A percentile compares a stretch with the other conserved stretches of the same genome.
phyloP scores from a whole-genome alignment of 257 asterid species.

The Nyctanthes arbortristis region DNA sequence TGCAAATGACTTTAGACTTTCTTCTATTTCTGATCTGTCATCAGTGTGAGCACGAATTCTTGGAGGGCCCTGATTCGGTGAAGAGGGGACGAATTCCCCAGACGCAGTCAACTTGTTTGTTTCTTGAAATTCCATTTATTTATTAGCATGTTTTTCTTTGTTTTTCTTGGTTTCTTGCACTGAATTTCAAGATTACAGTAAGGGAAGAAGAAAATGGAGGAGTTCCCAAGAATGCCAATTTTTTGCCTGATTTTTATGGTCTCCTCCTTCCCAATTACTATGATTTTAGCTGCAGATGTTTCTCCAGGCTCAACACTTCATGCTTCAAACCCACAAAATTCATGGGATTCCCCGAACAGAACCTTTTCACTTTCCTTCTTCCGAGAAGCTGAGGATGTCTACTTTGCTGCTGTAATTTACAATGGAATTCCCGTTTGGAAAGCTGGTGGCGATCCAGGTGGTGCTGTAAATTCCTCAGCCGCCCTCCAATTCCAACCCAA shows the following conservation, averaged over 20 bases:
- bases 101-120: no score
- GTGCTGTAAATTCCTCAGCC: slow-evolving; percentile 54
- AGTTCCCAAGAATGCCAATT: background rate
- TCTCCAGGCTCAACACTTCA: slow-evolving; percentile 46
- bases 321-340: slow-evolving; percentile 53
- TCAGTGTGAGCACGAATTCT: no score
- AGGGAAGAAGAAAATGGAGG: background rate
- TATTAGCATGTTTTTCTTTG: no score
- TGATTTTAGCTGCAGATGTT: slow-evolving; percentile 42
- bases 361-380: slow-evolving; percentile 60
- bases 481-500: slow-evolving; percentile 47
- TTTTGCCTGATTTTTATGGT: slow-evolving; percentile 6
- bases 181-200: background rate
- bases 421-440: slow-evolving; percentile 59
- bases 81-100: no score
- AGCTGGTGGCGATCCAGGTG: slow-evolving; percentile 62
- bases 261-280: slow-evolving; percentile 21
- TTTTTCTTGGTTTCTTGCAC: no score
- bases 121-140: no score
- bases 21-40: no score
- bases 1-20: no score
- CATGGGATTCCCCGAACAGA: slow-evolving; percentile 57
- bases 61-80: no score
- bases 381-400: slow-evolving; percentile 24
- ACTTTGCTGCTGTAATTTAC: slow-evolving; percentile 57